phyloP scores from a whole-genome alignment of 495 filamentous ascomycete genomes.

The Hypoxylon crocopeplum region DNA sequence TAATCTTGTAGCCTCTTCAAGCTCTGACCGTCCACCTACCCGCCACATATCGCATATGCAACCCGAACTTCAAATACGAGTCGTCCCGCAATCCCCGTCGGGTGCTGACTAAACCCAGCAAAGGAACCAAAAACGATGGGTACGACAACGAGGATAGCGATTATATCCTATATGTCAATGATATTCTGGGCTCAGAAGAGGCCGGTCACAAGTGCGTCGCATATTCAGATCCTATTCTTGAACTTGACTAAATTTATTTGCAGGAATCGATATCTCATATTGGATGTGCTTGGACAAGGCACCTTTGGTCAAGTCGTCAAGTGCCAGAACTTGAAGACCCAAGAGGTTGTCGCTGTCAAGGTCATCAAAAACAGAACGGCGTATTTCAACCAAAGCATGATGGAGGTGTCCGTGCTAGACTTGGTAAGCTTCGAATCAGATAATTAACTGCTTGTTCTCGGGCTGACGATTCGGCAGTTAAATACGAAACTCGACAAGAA shows the following conservation, averaged over 20 bases:
- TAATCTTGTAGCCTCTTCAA: conserved; percentile 78
- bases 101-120: conserved; percentile 99
- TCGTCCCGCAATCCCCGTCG: conserved; percentile 97
- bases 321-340: conserved; percentile 97
- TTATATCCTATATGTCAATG: conserved; percentile 99
- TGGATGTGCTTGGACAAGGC: conserved; percentile 97
- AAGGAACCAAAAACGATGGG: conserved; percentile 97
- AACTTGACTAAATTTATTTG: conserved; percentile 25
- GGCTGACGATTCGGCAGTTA: conserved; percentile 62
- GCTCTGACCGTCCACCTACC: conserved; percentile 93
- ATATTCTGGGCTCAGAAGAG: conserved; percentile 97
- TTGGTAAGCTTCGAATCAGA: conserved; percentile 67
- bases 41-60: conserved; percentile 97
- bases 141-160: conserved; percentile 99
- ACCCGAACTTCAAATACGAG: conserved; percentile 98
- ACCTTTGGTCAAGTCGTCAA: conserved; percentile 99
- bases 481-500: conserved; percentile 99
- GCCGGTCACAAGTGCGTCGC: conserved; percentile 87
- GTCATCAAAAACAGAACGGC: conserved; percentile 99
- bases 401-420: conserved; percentile 99
- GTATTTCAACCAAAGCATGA: conserved; percentile 99
- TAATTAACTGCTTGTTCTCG: neutral
- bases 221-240: neutral
- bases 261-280: conserved; percentile 96
- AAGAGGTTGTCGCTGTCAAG: conserved; percentile 98